Evolutionary conservation across 768 basidiomycete genomes (phyloP), one percentile per base, ranked within the genome.

Genomic region (Trametes cingulata): DNA sequence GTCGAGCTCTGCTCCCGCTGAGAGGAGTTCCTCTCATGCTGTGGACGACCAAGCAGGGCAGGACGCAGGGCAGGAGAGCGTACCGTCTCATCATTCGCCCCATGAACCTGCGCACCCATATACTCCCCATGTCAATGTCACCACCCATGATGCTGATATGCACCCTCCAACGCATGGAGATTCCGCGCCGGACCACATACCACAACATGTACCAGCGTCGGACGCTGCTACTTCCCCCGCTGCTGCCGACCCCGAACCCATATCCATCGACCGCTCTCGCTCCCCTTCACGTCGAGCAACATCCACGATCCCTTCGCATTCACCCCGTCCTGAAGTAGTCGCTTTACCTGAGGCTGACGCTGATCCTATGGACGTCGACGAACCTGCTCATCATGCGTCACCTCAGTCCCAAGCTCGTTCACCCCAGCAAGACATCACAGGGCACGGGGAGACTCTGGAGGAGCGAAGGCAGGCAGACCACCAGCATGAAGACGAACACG

Each of bases 11-110:
- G 54, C 39, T 1, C 49, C 54, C 14, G 45, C 17, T 27, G 56
- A 54, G 12, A 25, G 53, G 9, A 29, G 53, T 6, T 57, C 39
- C 12, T 57, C 56, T 5, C n/a, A 22, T 17, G 45, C 58, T 12
- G 53, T 42, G 13, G 66, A 68, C n/a, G 60, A 62, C 17, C 61
- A 59, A 47, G 63, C 60, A 20, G 25, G 52, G 33, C 20, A 51
- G 9, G 24, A 45, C 25, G 19, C 13, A 12, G 36, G 15, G 12
- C 52, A 27, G 10, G 33, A 25, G 35, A n/a, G 14, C 27, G 15
- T 35, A 8, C 13, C 14, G 2, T 22, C 9, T 6, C 29, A 27
- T 12, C 29, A 45, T 17, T 36, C 3, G 35, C 13, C 41, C 35
- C 5, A 22, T 35, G 17, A 10, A 12, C 20, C 19, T 12, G n/a